These are phyloP conservation scores for Lipomyces anomalus DNA, from an alignment of 805 yeast species.

Conservation along the genomic window DNA sequence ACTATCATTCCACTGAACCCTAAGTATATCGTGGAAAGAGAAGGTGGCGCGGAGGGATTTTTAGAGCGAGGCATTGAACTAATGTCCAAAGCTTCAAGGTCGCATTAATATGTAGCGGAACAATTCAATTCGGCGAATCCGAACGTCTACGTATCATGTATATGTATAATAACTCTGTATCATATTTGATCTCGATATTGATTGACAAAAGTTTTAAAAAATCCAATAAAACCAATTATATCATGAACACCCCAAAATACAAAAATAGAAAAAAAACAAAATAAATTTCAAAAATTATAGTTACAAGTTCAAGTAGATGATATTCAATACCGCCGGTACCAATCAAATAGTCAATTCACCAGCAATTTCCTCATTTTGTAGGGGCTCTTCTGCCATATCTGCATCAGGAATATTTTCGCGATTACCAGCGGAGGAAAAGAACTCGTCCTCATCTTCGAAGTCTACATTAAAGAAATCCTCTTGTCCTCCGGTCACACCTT, in stretches of 20 bases:
- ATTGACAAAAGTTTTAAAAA: no score
- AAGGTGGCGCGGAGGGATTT: conserved; percentile 92
- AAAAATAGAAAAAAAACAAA: no score
- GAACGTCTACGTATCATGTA: no score
- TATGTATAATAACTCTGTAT: no score
- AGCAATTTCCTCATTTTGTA: conserved; percentile 19
- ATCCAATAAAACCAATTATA: no score
- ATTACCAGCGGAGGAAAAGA: conserved; percentile 19
- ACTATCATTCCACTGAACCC: conserved; percentile 32
- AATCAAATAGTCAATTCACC: conserved; percentile 24
- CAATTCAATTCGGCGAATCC: no score
- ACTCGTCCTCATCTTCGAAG: conserved; percentile 88
- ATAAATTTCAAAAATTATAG: no score
- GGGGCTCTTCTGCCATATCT: conserved; percentile 4
- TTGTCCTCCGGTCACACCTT: conserved; percentile 79
- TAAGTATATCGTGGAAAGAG: conserved; percentile 58
- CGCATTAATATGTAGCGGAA: conserved; percentile 57
- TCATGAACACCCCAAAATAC: no score
- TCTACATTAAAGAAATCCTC: conserved; percentile 96
- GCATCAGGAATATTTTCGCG: conserved; percentile 3
- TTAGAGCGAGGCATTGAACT: conserved; percentile 70
- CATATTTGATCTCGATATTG: no score
- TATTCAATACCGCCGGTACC: no score
- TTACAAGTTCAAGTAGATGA: not conserved
- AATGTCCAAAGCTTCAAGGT: conserved; percentile 64